Conservation (phyloP, 2,329 filamentous ascomycete species). For the Onygenales sp. region DNA sequence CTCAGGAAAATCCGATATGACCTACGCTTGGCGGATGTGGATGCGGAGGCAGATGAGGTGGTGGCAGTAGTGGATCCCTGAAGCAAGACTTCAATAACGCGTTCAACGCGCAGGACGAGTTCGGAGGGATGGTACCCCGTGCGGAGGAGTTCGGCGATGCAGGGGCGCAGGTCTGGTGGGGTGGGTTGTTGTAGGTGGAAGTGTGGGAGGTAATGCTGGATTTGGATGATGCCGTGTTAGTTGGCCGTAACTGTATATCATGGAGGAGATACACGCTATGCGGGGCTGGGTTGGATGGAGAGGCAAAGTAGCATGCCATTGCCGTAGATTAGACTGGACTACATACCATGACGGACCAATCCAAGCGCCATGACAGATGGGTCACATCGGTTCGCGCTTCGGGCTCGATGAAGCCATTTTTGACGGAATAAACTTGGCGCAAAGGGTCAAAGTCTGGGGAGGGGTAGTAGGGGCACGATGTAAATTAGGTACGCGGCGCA, state of each 20-base stretch:
- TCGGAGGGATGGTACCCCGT: slow-evolving; percentile 17
- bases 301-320: no score
- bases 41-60: not conserved
- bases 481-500: no score
- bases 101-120: slow-evolving; percentile 19
- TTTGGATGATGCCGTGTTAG: not conserved
- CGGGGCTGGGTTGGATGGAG: no score
- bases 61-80: not conserved
- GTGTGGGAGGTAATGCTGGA: not conserved
- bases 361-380: no score
- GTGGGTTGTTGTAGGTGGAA: not conserved
- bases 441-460: no score
- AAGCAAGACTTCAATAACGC: slow-evolving; percentile 12
- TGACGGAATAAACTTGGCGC: no score
- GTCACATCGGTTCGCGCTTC: no score
- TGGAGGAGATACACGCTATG: no score
- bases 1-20: slow-evolving; percentile 14
- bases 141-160: slow-evolving; percentile 21
- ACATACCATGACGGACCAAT: no score
- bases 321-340: no score
- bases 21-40: not conserved
- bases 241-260: not conserved
- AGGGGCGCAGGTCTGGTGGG: slow-evolving; percentile 11
- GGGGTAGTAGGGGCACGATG: no score
- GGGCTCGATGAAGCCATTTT: no score